Conservation (phyloP, 1,139 yeast species). For the Pneumocystis oryctolagi region DNA sequence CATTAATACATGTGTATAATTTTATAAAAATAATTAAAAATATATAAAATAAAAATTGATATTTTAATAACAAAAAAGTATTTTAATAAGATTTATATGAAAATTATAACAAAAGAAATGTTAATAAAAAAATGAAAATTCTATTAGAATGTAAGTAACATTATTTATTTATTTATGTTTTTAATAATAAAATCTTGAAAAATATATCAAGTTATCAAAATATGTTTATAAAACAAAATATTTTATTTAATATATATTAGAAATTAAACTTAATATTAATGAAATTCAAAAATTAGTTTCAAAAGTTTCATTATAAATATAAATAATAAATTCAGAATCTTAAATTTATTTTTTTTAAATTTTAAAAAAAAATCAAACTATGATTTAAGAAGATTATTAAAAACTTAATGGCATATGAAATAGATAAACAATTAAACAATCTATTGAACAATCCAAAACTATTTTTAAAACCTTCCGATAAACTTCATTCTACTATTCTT, state of each 20-base stretch:
- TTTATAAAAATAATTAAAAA: too few species aligned
- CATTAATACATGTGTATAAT: too few species aligned
- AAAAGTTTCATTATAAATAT: background rate
- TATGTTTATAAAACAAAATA: background rate
- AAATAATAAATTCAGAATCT: background rate
- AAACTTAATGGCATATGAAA: background rate
- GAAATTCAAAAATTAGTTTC: background rate
- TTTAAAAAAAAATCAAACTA: background rate
- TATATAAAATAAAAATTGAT: too few species aligned
- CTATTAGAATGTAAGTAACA: too few species aligned
- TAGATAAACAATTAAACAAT: background rate
- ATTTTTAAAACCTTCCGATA: conserved; percentile 10
- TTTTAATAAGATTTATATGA: too few species aligned
- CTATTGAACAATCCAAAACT: conserved; percentile 3
- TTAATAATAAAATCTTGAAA: too few species aligned
- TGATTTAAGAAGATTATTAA: background rate
- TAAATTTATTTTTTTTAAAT: background rate
- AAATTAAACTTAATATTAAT: background rate
- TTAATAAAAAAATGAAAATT: too few species aligned
- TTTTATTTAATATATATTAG: background rate
- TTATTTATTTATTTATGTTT: too few species aligned
- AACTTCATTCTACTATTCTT: conserved; percentile 8
- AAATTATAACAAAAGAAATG: too few species aligned
- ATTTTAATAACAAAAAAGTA: too few species aligned
- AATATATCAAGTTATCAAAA: too few species aligned